Conservation (phyloP, 345 rosid species). For the Eucalyptus rudis region DNA sequence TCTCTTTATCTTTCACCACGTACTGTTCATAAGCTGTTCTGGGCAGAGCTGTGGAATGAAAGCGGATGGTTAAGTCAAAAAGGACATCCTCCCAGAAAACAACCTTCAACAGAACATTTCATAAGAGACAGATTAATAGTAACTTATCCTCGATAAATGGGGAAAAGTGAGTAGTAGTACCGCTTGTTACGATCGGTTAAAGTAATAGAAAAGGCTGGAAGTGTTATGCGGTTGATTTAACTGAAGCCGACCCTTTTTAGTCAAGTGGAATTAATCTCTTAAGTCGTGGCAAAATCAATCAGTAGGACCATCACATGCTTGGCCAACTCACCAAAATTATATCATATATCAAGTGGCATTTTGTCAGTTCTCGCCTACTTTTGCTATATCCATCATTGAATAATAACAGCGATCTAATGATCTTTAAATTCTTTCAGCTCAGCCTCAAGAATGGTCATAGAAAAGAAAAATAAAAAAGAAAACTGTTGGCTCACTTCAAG, state of each 20-base stretch:
- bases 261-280: background rate
- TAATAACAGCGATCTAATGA: background rate
- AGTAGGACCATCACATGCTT: conserved; percentile 22
- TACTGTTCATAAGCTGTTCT: background rate
- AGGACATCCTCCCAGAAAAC: background rate
- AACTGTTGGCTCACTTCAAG: background rate
- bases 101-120: background rate
- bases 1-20: background rate
- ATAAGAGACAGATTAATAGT: background rate
- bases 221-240: background rate
- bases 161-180: background rate
- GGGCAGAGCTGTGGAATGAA: background rate
- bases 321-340: conserved; percentile 42
- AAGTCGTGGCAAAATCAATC: conserved; percentile 12
- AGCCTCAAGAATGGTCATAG: background rate
- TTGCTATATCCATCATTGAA: conserved; percentile 10
- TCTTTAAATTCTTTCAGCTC: background rate
- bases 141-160: background rate
- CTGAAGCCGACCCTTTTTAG: background rate
- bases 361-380: conserved; percentile 27
- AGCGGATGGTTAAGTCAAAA: background rate
- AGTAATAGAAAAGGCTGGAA: background rate
- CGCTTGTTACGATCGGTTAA: background rate
- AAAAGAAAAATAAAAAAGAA: background rate
- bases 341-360: conserved; percentile 26